Percentiles rank a stretch among this genome's conserved stretches.
These are phyloP conservation scores for Lobosporangium transversale DNA, from an alignment of 192 early-diverging fungal genomes.

Conservation along the genomic window DNA sequence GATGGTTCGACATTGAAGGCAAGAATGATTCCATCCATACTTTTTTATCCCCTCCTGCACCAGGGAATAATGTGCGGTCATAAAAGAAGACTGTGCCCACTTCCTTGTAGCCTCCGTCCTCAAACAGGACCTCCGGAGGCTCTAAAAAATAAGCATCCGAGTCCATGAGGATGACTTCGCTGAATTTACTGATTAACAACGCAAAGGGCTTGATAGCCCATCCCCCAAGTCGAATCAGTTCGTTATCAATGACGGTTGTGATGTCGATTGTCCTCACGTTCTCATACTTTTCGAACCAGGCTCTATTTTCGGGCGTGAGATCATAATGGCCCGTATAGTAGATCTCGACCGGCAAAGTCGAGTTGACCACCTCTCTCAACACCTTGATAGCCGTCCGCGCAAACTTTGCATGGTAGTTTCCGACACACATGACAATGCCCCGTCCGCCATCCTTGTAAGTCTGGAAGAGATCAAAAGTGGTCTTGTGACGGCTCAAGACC, in stretches of 20 bases:
- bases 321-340: conserved; percentile 61
- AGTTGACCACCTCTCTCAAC: conserved; percentile 56
- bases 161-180: conserved; percentile 74
- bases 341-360: conserved; percentile 69
- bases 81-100: conserved; percentile 68
- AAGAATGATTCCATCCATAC: conserved; percentile 64
- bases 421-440: conserved; percentile 56
- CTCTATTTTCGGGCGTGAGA: conserved; percentile 43
- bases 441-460: conserved; percentile 12
- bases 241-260: conserved; percentile 52
- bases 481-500: conserved; percentile 23
- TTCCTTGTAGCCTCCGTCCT: conserved; percentile 55
- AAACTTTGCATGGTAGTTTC: conserved; percentile 55
- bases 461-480: conserved; percentile 19
- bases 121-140: conserved; percentile 64
- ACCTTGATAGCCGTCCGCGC: conserved; percentile 52
- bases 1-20: conserved; percentile 58
- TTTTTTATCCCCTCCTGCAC: conserved; percentile 15
- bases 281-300: conserved; percentile 40
- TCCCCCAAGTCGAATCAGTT: conserved; percentile 53
- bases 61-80: conserved; percentile 64
- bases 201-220: conserved; percentile 77
- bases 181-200: conserved; percentile 64
- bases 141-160: conserved; percentile 73
- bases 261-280: conserved; percentile 55